Conservation (phyloP, 2,329 filamentous ascomycete species). For the Verticillium alfalfae region DNA sequence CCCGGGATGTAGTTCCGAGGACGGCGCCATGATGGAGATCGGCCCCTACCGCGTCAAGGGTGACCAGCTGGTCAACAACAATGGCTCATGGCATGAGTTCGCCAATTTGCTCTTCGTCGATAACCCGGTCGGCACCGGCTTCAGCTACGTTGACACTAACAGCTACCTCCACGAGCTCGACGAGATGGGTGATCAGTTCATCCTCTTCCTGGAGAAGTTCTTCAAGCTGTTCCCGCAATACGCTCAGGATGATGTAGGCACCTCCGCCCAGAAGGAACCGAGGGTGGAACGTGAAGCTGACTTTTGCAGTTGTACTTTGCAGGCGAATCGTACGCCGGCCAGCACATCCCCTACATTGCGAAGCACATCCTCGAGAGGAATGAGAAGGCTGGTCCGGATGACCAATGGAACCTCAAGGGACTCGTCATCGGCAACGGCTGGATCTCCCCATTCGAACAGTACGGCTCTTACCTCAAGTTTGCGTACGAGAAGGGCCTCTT, state of each 20-base stretch:
- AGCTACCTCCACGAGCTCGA: slow-evolving; percentile 79
- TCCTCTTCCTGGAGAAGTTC: slow-evolving; percentile 86
- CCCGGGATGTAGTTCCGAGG: slow-evolving; percentile 94
- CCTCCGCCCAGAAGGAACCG: too few relatives aligned
- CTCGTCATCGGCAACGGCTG: slow-evolving; percentile 95
- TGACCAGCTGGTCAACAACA: slow-evolving; percentile 68
- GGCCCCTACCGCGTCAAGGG: slow-evolving; percentile 86
- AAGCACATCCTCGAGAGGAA: slow-evolving; percentile 86
- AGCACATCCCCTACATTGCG: slow-evolving; percentile 97
- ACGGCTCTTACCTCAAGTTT: slow-evolving; percentile 77
- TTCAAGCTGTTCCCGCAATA: slow-evolving; percentile 89
- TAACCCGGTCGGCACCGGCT: slow-evolving; percentile 93
- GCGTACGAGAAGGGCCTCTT: slow-evolving; percentile 74
- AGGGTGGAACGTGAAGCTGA: background rate
- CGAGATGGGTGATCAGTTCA: slow-evolving; percentile 84
- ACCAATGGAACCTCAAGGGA: slow-evolving; percentile 73
- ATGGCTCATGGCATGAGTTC: slow-evolving; percentile 98
- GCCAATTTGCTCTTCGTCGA: slow-evolving; percentile 96
- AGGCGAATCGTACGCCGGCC: slow-evolving; percentile 94
- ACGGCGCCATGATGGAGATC: slow-evolving; percentile 93
- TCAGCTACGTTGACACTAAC: slow-evolving; percentile 90
- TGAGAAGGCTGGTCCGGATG: slow-evolving; percentile 44
- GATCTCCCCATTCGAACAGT: slow-evolving; percentile 89
- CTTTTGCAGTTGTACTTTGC: slow-evolving; percentile 74
- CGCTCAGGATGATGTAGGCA: slow-evolving; percentile 79